A percentile compares a stretch with the other conserved stretches of the same genome.
These are phyloP conservation scores for Aureoboletus auriporus DNA, from an alignment of 768 basidiomycete genomes.

Conservation along the genomic window DNA sequence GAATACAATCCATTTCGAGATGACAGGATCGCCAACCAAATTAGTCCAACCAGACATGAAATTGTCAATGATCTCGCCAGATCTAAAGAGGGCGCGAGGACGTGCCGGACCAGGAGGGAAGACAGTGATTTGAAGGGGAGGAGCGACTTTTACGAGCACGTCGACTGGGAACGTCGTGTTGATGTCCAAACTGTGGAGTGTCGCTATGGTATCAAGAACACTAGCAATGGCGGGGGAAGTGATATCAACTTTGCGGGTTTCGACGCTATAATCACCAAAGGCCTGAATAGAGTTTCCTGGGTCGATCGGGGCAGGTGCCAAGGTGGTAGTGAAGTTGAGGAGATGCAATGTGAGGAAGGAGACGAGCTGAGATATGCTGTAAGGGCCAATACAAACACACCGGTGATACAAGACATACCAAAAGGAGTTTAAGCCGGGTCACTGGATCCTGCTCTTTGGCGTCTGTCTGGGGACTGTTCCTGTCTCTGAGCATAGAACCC, in stretches of 20 bases:
- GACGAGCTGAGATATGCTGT: constrained; percentile 51
- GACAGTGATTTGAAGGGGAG: constrained; percentile 56
- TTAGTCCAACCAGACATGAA: constrained; percentile 90
- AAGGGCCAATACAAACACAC: not conserved
- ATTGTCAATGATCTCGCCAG: constrained; percentile 63
- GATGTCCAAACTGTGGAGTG: constrained; percentile 16
- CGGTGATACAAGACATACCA: constrained; percentile 44
- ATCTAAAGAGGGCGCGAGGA: constrained; percentile 30
- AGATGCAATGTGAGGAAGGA: constrained; percentile 90
- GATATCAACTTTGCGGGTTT: constrained; percentile 63
- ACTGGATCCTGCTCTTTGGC: constrained; percentile 74
- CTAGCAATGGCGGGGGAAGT: constrained; percentile 54
- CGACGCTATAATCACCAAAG: constrained; percentile 15
- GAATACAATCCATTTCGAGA: constrained; percentile 93
- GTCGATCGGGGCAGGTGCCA: constrained; percentile 61
- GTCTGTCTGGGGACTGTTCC: constrained; percentile 38
- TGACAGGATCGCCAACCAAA: constrained; percentile 89
- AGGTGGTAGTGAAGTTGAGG: constrained; percentile 88
- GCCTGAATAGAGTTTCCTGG: constrained; percentile 14
- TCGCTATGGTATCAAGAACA: constrained; percentile 56
- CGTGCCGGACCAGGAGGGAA: constrained; percentile 31
- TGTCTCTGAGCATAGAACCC: constrained; percentile 43
- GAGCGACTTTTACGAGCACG: constrained; percentile 56
- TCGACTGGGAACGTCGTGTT: constrained; percentile 29
- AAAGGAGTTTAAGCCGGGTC: constrained; percentile 80